Evolutionary conservation across 2,329 filamentous ascomycete genomes (phyloP), one percentile per base, ranked within the genome.

Genomic region (Bipolaris cookei): DNA sequence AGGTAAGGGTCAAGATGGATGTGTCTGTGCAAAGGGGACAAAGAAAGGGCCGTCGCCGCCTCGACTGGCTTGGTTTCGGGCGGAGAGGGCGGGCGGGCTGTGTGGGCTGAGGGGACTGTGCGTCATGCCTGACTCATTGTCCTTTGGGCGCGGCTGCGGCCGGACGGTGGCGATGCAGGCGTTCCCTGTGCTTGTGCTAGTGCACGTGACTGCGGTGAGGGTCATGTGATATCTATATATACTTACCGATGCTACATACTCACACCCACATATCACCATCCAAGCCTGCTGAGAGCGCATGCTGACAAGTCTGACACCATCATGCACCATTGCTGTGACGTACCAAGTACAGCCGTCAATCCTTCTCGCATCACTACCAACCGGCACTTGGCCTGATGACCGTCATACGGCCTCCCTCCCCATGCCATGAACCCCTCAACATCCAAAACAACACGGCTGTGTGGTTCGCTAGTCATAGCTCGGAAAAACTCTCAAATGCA

Each of bases 91-190:
- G 51, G 42, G 56, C 54, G 35, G 53, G 41, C 48, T 37, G 18
- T 41, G 38, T 10, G 20, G 38, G 20, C 38, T 23, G 38, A 20
- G 37, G 1, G n/a, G 37, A 18, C 47, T 37, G 48, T 48, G 55
- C 52, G 52, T 56, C 52, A 56, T 56, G 48, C 51, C 49, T 61
- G 62, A 58, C 61, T 61, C 56, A 59, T 47, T 52, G 2, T 5
- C 6, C 7, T 25, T 25, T 37, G 34, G 51, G 56, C 52, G 57
- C n/a, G 53, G 13, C 38, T 51, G 49, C 45, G 53, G 53, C 56
- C 34, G 50, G 25, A 20, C 10, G n/a, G 35, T 52, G 47, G 56
- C 52, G n/a, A 47, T 51, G 43, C 43, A 1, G 8, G 21, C 20
- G 32, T 20, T 32, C 20, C 20, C 20, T 13, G 13, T 14, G 10